Percentiles rank a stretch among this genome's conserved stretches.
Evolutionary conservation across 1,139 yeast genomes (phyloP).

Genomic region (Saccharomycopsis hybrid): DNA sequence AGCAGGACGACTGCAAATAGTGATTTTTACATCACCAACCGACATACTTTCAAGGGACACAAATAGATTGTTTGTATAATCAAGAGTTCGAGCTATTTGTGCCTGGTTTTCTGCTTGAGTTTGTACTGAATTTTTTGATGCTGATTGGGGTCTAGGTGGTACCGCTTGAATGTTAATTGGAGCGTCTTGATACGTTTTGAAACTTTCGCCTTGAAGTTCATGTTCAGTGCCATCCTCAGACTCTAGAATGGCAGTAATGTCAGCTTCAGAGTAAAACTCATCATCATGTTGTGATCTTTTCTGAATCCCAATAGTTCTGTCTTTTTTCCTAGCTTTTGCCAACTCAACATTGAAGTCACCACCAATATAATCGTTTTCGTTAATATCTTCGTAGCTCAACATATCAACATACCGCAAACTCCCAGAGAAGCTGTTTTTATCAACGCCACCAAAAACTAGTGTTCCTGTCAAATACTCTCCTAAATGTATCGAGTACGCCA

Average conservation of each 20-base stretch:
- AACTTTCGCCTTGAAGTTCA: background rate
- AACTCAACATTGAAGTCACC: background rate
- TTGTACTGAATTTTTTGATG: no score
- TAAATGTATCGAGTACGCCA: background rate
- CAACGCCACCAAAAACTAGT: conserved; percentile 4
- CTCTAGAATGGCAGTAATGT: background rate
- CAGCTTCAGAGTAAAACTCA: background rate
- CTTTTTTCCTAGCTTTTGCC: background rate
- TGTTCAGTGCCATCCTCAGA: no score
- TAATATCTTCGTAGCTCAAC: background rate
- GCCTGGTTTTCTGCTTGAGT: no score
- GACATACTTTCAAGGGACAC: background rate
- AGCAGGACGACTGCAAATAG: background rate
- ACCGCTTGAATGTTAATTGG: background rate
- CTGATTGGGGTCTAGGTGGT: background rate
- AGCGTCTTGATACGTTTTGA: background rate
- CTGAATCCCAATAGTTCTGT: background rate
- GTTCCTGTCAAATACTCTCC: background rate
- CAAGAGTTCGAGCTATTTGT: background rate
- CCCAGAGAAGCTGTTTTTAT: conserved; percentile 1
- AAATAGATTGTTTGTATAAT: background rate
- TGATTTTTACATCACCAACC: background rate
- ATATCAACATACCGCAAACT: background rate
- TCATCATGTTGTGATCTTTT: background rate
- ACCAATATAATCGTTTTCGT: background rate